These are phyloP conservation scores for Waitea zeae DNA, from an alignment of 1,284 basidiomycete genomes.

Conservation along the genomic window DNA sequence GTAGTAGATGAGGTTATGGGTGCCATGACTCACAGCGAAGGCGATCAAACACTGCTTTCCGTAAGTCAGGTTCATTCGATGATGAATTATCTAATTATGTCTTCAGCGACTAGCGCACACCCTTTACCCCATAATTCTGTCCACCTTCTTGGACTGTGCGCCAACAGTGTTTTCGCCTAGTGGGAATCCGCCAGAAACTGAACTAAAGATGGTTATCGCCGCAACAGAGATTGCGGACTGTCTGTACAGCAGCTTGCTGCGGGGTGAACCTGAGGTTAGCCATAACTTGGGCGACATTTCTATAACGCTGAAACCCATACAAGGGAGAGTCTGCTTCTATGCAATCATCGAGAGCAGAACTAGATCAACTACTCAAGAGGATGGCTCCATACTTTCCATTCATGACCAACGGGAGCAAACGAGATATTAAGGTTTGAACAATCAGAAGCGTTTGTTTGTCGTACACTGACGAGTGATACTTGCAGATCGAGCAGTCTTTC, in stretches of 20 bases:
- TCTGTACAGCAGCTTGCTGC: slow-evolving; percentile 50
- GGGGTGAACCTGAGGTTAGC: slow-evolving; percentile 12
- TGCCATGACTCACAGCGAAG: no score
- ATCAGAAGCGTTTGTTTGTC: slow-evolving; percentile 2
- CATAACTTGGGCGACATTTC: neutral
- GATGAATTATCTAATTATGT: neutral
- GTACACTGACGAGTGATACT: slow-evolving; percentile 3
- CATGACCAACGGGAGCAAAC: slow-evolving; percentile 17
- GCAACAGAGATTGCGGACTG: slow-evolving; percentile 43
- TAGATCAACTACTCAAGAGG: slow-evolving; percentile 45
- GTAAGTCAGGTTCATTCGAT: neutral
- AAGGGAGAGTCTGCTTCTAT: slow-evolving; percentile 10
- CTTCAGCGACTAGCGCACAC: slow-evolving; percentile 29
- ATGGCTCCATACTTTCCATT: slow-evolving; percentile 81
- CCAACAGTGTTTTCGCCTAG: slow-evolving; percentile 63
- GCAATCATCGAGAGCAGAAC: slow-evolving; percentile 22
- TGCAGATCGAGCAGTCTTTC: slow-evolving; percentile 38
- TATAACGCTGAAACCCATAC: neutral
- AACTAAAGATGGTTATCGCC: slow-evolving; percentile 45
- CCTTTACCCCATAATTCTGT: slow-evolving; percentile 59
- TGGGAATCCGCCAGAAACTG: slow-evolving; percentile 31
- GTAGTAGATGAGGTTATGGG: no score
- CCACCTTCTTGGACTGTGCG: slow-evolving; percentile 75
- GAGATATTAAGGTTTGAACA: slow-evolving; percentile 36
- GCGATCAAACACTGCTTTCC: neutral